Evolutionary conservation across 164 flowering plant species (phyloP), one percentile per base, ranked within the genome.

Genomic region (Echeveria elegans): DNA sequence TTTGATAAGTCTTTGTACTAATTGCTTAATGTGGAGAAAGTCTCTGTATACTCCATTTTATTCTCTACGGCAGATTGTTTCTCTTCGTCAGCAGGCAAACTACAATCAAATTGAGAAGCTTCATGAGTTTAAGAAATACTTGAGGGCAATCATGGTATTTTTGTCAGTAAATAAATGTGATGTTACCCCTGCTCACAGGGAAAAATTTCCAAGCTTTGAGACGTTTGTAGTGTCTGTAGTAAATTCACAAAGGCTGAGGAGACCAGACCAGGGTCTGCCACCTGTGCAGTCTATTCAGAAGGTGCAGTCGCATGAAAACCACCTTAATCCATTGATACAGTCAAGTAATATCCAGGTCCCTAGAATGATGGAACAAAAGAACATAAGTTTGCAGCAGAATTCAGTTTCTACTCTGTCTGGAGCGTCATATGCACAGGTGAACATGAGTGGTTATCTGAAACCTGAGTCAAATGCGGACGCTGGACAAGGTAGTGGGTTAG

Each of bases 261-360:
- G 81, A 72, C 77, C 79, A 43, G 72, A 47, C 45, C 86, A 81
- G 69, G 77, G 72, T 68, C 80, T 79, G 53, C 81, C 71, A 47
- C 36, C 86, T 65, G 70, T 78, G 76, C 88, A 82, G 16, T 36
- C 82, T 58, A 72, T 84, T 77, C 85, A 80, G 68, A 93, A 77
- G 67, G 64, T 77, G 26, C 87, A 82, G 65, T 72, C 87, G 26
- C 88, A 83, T 79, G 96, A 92, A 28, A 82, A 72, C 75, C 90
- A 84, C 72, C 73, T 82, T 80, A 90, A 85, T 65, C 72, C 85
- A 5, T 92, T 81, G 70, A 68, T 90, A 78, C 97, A 85, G 68
- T 63, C 87, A 50, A 71, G 77, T 78, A 83, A 75, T 70, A 34
- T 79, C 40, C 89, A 78, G 69, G 73, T 77, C 77, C 76, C 88